phyloP scores from a whole-genome alignment of 495 filamentous ascomycete species.

The Podospora conica region DNA sequence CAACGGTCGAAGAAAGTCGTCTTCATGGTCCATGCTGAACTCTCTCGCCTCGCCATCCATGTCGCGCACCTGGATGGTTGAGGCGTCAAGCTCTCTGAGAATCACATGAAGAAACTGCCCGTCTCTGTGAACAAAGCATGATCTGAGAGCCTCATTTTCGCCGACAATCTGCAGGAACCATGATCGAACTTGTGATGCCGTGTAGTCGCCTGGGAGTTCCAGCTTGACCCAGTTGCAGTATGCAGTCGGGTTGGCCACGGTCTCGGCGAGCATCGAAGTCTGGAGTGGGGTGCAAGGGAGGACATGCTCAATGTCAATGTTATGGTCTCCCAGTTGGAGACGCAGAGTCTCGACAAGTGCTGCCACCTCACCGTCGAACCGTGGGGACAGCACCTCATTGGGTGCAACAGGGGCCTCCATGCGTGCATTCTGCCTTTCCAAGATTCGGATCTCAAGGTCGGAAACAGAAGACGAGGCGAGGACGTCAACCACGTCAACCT shows the following conservation, averaged over 20 bases:
- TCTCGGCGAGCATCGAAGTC: conserved; percentile 70
- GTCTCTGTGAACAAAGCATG: conserved; percentile 55
- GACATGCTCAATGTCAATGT: conserved; percentile 43
- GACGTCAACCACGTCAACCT: conserved; percentile 49
- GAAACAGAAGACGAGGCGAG: conserved; percentile 45
- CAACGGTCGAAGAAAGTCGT: conserved; percentile 52
- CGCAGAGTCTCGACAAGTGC: neutral
- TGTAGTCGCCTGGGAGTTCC: conserved; percentile 33
- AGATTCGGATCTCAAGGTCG: conserved; percentile 1
- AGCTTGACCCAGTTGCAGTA: conserved; percentile 75
- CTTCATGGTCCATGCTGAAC: conserved; percentile 19
- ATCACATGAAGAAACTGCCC: conserved; percentile 55
- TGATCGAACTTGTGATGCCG: conserved; percentile 28
- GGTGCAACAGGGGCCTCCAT: neutral
- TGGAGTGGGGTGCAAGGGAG: conserved; percentile 64
- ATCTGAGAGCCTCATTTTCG: conserved; percentile 59
- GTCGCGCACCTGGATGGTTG: conserved; percentile 30
- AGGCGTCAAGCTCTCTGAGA: conserved; percentile 44
- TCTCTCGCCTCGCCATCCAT: conserved; percentile 21
- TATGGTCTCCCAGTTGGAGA: conserved; percentile 6
- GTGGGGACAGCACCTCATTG: neutral
- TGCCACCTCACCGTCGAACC: neutral
- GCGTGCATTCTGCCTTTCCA: neutral
- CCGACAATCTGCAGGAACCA: conserved; percentile 45
- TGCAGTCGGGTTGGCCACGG: conserved; percentile 42